A percentile compares a stretch with the other conserved stretches of the same genome.
Conservation (phyloP, 2,329 filamentous ascomycete species). For the Colletotrichum chlorophyti region DNA sequence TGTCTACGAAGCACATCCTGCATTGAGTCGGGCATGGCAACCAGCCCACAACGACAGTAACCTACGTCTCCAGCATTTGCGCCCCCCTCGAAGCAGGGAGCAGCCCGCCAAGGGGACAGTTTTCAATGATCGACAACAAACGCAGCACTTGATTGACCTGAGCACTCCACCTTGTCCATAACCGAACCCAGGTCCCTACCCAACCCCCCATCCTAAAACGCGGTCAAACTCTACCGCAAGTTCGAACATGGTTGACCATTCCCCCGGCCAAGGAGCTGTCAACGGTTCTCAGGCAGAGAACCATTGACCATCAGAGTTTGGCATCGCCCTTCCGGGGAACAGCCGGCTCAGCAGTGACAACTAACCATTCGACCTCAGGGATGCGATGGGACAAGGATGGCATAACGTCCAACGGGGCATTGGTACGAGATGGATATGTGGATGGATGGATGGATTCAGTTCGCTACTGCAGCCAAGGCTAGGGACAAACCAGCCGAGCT, state of each 20-base stretch:
- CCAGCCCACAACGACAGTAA: neutral
- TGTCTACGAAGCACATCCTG: too few species aligned
- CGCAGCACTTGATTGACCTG: neutral
- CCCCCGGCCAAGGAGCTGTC: too few species aligned
- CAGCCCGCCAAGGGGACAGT: neutral
- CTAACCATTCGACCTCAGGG: too few species aligned
- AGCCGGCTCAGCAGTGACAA: neutral
- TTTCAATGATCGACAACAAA: neutral
- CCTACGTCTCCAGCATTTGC: neutral
- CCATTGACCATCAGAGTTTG: neutral
- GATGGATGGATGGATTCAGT: too few species aligned
- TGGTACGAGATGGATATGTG: too few species aligned
- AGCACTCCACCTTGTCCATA: neutral
- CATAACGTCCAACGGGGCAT: too few species aligned
- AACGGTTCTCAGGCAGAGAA: too few species aligned
- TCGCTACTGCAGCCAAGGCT: too few species aligned
- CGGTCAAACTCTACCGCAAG: constrained; percentile 3
- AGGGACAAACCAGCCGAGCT: too few species aligned
- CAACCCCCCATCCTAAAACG: neutral
- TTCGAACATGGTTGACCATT: neutral
- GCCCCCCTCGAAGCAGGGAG: neutral
- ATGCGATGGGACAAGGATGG: too few species aligned
- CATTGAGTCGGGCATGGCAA: too few species aligned
- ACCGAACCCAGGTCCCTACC: neutral
- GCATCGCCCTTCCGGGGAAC: neutral